Evolutionary conservation across 257 asterid genomes (phyloP).

Genomic region (Ajuga chamaepitys): DNA sequence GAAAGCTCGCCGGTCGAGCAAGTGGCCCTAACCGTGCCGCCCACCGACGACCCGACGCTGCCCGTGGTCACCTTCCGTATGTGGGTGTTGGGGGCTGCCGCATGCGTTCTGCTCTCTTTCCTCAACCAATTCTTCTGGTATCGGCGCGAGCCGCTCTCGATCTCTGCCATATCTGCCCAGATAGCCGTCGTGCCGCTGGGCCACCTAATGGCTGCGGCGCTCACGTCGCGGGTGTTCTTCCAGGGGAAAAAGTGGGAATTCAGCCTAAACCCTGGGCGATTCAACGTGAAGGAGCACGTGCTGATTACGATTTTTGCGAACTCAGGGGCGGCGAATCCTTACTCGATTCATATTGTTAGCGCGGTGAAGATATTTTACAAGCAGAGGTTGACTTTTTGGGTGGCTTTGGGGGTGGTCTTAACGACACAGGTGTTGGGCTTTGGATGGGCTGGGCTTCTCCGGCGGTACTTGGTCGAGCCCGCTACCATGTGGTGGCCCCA

Average conservation of each 20-base stretch:
- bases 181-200: conserved; percentile 88
- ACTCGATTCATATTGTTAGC: conserved; percentile 76
- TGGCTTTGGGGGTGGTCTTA: conserved; percentile 62
- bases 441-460: conserved; percentile 90
- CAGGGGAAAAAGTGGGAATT: conserved; percentile 52
- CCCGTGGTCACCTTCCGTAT: conserved; percentile 81
- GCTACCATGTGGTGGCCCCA: conserved; percentile 99
- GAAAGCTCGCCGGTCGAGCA: conserved; percentile 69
- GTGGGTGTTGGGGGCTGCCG: conserved; percentile 57
- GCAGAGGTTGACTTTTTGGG: conserved; percentile 66
- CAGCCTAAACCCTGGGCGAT: conserved; percentile 66
- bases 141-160: conserved; percentile 82
- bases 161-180: conserved; percentile 78
- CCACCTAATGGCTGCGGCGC: conserved; percentile 61
- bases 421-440: conserved; percentile 78
- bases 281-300: conserved; percentile 87
- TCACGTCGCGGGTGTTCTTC: conserved; percentile 56
- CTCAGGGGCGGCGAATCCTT: conserved; percentile 79
- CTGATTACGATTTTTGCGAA: conserved; percentile 81
- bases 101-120: conserved; percentile 72
- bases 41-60: conserved; percentile 47
- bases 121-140: conserved; percentile 93
- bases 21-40: conserved; percentile 79
- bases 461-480: conserved; percentile 84
- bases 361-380: conserved; percentile 71